These are phyloP conservation scores for Myxozyma melibiosi DNA, from an alignment of 805 yeast species.

Conservation along the genomic window DNA sequence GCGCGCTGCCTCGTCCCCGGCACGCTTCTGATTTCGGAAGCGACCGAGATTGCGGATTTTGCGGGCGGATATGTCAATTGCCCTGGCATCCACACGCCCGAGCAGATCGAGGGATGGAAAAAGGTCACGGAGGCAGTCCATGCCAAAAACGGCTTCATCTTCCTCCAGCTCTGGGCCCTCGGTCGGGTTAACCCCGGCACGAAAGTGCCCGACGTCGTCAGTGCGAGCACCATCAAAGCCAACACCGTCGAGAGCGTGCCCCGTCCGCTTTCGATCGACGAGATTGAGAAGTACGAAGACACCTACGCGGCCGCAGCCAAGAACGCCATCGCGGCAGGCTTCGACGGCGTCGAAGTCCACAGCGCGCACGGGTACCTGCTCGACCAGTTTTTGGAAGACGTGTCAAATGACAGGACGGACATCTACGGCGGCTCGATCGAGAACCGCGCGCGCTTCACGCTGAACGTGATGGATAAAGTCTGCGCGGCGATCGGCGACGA, in stretches of 20 bases:
- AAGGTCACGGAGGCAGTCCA: constrained; percentile 53
- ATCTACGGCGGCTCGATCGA: constrained; percentile 64
- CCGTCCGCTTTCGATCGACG: constrained; percentile 41
- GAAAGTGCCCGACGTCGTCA: constrained; percentile 40
- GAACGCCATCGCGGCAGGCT: constrained; percentile 55
- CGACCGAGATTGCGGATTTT: constrained; percentile 49
- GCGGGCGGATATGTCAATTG: constrained; percentile 47
- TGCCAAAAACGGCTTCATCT: constrained; percentile 44
- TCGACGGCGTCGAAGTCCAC: constrained; percentile 69
- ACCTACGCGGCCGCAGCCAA: constrained; percentile 55
- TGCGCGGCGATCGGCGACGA: constrained; percentile 55
- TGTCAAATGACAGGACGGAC: constrained; percentile 57
- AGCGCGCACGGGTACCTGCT: constrained; percentile 63
- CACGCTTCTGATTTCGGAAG: constrained; percentile 63
- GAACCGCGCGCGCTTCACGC: constrained; percentile 54
- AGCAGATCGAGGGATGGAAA: constrained; percentile 83
- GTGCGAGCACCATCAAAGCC: constrained; percentile 41
- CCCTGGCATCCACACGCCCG: constrained; percentile 63
- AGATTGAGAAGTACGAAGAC: constrained; percentile 49
- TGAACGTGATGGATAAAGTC: constrained; percentile 57
- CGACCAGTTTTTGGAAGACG: constrained; percentile 50
- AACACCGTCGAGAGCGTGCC: not conserved
- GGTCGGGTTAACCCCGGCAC: constrained; percentile 47
- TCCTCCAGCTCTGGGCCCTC: constrained; percentile 52
- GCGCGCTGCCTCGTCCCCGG: constrained; percentile 59